These are phyloP conservation scores for Anisogramma anomala DNA, from an alignment of 2,329 filamentous ascomycete species.

Conservation along the genomic window DNA sequence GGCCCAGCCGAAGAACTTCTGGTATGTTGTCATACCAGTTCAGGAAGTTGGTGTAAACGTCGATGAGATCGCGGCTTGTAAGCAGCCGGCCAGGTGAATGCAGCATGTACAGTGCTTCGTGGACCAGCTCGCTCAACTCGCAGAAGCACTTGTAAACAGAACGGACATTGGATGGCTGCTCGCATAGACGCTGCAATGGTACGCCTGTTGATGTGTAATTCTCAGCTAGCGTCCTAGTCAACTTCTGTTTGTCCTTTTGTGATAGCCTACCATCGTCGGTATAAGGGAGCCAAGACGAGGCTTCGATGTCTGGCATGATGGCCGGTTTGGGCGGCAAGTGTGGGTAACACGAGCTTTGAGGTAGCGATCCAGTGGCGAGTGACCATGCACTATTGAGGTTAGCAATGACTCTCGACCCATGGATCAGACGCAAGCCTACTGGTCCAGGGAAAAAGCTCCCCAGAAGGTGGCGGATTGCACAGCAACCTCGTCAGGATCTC, in stretches of 20 bases:
- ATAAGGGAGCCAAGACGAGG: conserved; percentile 47
- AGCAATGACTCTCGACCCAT: background rate
- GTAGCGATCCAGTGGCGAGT: conserved; percentile 49
- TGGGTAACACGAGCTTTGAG: conserved; percentile 46
- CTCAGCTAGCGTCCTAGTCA: conserved; percentile 9
- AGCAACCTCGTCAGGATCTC: conserved; percentile 43
- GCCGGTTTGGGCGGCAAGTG: conserved; percentile 47
- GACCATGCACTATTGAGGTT: conserved; percentile 45
- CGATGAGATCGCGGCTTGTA: conserved; percentile 50
- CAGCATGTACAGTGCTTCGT: conserved; percentile 59
- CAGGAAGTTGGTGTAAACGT: conserved; percentile 56
- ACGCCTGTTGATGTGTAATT: conserved; percentile 29
- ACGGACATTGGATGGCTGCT: conserved; percentile 56
- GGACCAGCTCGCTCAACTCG: conserved; percentile 61
- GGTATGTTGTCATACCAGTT: conserved; percentile 62
- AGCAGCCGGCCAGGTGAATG: conserved; percentile 57
- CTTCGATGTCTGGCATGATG: conserved; percentile 49
- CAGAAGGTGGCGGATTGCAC: conserved; percentile 50
- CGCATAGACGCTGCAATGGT: conserved; percentile 41
- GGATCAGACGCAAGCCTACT: conserved; percentile 34
- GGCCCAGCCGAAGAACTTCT: conserved; percentile 48
- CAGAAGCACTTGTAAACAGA: conserved; percentile 59
- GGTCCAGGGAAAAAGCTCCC: conserved; percentile 51
- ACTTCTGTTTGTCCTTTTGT: background rate
- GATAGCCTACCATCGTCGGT: conserved; percentile 40